Base-by-base conservation (phyloP, 2,329 filamentous ascomycete genomes). In the Fusarium chuoi region DNA sequence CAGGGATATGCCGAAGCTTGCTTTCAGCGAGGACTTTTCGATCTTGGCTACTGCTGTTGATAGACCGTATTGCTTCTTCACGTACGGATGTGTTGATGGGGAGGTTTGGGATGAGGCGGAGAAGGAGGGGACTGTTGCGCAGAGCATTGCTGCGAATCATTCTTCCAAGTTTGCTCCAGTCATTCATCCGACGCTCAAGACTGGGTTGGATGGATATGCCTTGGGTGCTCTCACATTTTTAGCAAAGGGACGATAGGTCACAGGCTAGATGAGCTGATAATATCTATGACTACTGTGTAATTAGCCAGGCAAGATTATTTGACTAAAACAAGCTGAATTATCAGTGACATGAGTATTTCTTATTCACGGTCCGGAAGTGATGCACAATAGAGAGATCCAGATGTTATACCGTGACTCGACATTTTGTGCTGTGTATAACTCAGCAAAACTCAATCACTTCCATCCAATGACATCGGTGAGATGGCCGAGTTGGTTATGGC, bases 1-100 rank as follows among this genome's bases (percentile, higher is more conserved):
- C 17, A 70, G 81, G 0, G 78, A 86, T 18, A 82, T 83, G 22
- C 78, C 83, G n/a, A 81, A 83, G 0, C 73, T 87, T 1, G 79
- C 82, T 7, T 87, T 84, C 0, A 88, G 85, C 48, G 90, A 92
- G 73, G 90, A 92, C 69, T 91, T 92, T 36, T 71, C 71, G 1
- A 72, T 78, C 11, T 49, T 81, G 7, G 77, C 79, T 2, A 70
- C 73, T 13, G 62, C 73, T 26, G 42, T 65, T 7, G 48, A 68
- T 1, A 75, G 56, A n/a, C 77, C 77, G 0, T 74, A 62, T 11
- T 69, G 66, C 14, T 79, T 79, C 26, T 79, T 77, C 35, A 65
- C 67, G 0, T 78, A 68, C 13, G 78, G 78, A 0, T 74, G 72
- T 8, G 62, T 74, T 0, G 71, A 73, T 1, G 56, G 48, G 6